Base-by-base conservation (phyloP, 106 monocot species). In the Ottelia alismoides region DNA sequence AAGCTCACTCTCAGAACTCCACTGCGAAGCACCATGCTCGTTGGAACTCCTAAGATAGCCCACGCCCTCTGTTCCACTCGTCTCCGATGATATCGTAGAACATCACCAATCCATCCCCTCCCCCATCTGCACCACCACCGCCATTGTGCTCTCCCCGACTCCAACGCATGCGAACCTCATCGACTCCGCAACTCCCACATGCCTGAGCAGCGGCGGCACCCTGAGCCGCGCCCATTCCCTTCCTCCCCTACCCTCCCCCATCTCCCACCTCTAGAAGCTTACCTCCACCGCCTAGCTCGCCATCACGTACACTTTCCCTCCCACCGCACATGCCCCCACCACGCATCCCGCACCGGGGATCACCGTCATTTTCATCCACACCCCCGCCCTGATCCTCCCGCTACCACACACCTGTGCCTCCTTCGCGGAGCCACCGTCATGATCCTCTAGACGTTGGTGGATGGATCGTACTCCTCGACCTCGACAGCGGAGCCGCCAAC, bases 241-340 rank as follows among this genome's bases (percentile, higher is more conserved):
- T 29, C 28, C 52, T 18, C 56, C 31, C 40, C 60, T 64, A 1
- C 6, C 45, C 70, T 31, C 32, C 52, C 10, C 45, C 46, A 28
- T 53, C 1, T 78, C 74, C 87, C 83, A 80, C 63, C 87, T 61
- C 83, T 83, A 93, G 63, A 93, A 78, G 30, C 77, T 80, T 28
- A 87, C n/a, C 74, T 93, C 92, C 62, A 87, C 83, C 47, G 92
- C 87, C 59, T 93, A 75, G 71, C 87, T 83, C 20, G 80, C 79
- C 19, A 93, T 27, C 21, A 87, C 77, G 65, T 83, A 93, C 53
- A 93, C 31, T 32, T 73, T 59, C 25, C 68, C 22, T 23, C 75
- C 83, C 20, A 54, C 76, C 11, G 77, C 72, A 72, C 87, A 93
- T 6, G 83, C 87, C 2, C 80, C 93, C 11, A 88, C 77, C 0